These are phyloP conservation scores for Eruca vesicaria DNA, from an alignment of 441 rosid species.

Conservation along the genomic window DNA sequence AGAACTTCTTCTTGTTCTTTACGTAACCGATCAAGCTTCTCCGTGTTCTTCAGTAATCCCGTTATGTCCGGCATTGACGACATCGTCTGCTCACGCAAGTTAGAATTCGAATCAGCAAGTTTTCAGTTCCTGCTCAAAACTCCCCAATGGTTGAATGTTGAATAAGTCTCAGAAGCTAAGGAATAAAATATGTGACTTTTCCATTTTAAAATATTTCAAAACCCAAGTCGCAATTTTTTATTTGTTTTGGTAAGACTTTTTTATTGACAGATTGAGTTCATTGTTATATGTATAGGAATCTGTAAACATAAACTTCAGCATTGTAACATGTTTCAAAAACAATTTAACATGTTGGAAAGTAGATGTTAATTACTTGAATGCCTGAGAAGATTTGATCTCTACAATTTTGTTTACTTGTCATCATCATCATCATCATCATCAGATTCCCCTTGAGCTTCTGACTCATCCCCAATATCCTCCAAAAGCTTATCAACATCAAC, in stretches of 20 bases:
- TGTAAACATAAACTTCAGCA: not conserved
- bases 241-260: too few relatives aligned
- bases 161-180: too few relatives aligned
- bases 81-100: too few relatives aligned
- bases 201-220: too few relatives aligned
- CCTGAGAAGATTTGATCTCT: not conserved
- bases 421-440: conserved; percentile 75
- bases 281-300: not conserved
- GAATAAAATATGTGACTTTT: conserved; percentile 3
- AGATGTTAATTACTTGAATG: not conserved
- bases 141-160: too few relatives aligned
- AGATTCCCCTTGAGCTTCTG: conserved; percentile 65
- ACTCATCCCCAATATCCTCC: conserved; percentile 86
- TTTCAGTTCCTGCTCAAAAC: too few relatives aligned
- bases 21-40: too few relatives aligned
- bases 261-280: not conserved
- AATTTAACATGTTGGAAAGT: not conserved
- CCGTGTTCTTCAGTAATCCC: too few relatives aligned
- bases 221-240: too few relatives aligned
- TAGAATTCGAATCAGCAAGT: too few relatives aligned
- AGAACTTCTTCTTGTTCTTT: too few relatives aligned
- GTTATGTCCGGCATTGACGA: too few relatives aligned
- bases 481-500: conserved; percentile 83
- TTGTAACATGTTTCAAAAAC: not conserved
- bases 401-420: conserved; percentile 16